A percentile compares a stretch with the other conserved stretches of the same genome.
phyloP scores from a whole-genome alignment of 805 yeast genomes.

The Nakazawaea molendinolei region DNA sequence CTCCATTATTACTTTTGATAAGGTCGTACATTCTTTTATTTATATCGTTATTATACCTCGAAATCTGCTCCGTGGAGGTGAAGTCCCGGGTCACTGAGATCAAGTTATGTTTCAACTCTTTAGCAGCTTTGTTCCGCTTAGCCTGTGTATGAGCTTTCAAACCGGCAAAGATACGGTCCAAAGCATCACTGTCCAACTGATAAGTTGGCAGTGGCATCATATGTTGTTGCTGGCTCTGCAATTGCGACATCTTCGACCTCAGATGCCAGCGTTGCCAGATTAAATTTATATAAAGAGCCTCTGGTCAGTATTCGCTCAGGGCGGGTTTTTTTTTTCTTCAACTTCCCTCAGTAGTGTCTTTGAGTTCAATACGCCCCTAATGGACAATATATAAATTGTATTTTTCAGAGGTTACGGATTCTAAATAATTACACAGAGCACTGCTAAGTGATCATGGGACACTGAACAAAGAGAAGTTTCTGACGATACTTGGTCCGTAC shows the following conservation, averaged over 20 bases:
- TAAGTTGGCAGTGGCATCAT: constrained; percentile 3
- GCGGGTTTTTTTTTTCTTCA: constrained; percentile 1
- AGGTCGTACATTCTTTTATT: constrained; percentile 74
- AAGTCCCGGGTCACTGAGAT: constrained; percentile 68
- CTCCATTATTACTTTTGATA: constrained; percentile 64
- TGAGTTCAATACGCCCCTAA: too few species aligned
- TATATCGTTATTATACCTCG: constrained; percentile 75
- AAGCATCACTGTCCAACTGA: constrained; percentile 40
- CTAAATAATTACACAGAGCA: too few species aligned
- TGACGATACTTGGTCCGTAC: constrained; percentile 94
- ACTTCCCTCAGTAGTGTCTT: too few species aligned
- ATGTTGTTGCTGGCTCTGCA: constrained; percentile 5
- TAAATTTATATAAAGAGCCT: not conserved
- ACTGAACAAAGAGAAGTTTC: constrained; percentile 91
- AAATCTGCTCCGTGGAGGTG: constrained; percentile 71
- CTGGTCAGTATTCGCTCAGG: not conserved
- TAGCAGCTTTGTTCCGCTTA: constrained; percentile 50
- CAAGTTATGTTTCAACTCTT: constrained; percentile 63
- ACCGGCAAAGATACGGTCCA: constrained; percentile 47
- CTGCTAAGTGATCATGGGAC: too few species aligned
- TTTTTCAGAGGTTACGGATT: too few species aligned
- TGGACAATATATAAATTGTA: too few species aligned
- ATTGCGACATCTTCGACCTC: constrained; percentile 8
- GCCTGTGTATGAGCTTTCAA: constrained; percentile 36
- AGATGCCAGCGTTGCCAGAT: not conserved